These are phyloP conservation scores for Aspergillus carlsbadensis DNA, from an alignment of 495 filamentous ascomycete species.

Conservation along the genomic window DNA sequence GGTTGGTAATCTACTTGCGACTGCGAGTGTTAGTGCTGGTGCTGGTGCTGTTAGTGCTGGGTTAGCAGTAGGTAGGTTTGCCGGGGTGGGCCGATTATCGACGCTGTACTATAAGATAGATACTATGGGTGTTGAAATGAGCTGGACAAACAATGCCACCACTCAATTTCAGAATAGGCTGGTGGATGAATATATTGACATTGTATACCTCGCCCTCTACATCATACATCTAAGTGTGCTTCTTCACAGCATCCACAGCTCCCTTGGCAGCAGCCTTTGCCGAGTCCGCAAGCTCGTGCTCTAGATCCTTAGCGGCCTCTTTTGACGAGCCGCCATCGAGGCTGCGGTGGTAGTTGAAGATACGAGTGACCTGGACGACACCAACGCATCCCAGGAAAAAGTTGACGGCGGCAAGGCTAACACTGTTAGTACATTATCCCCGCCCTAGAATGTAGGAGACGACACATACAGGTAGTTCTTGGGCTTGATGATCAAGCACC, in stretches of 20 bases:
- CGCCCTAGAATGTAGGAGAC: background rate
- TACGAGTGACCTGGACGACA: conserved; percentile 74
- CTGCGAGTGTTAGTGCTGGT: too few species aligned
- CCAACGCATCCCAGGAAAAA: conserved; percentile 95
- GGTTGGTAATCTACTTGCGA: background rate
- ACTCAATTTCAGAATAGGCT: too few species aligned
- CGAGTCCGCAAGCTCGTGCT: conserved; percentile 43
- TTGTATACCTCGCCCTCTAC: conserved; percentile 4
- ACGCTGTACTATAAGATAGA: too few species aligned
- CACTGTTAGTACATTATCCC: conserved; percentile 10
- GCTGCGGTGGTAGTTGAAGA: conserved; percentile 62
- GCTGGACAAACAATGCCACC: too few species aligned
- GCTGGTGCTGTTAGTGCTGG: too few species aligned
- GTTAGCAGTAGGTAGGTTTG: too few species aligned
- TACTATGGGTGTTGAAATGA: too few species aligned
- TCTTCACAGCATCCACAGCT: conserved; percentile 32
- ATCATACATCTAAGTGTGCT: conserved; percentile 18
- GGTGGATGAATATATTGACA: background rate
- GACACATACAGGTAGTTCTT: conserved; percentile 75
- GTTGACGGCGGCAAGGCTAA: conserved; percentile 89
- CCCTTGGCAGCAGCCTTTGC: conserved; percentile 31
- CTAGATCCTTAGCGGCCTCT: conserved; percentile 50
- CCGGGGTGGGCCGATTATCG: too few species aligned
- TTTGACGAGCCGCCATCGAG: conserved; percentile 46
- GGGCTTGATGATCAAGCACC: conserved; percentile 96